Evolutionary conservation across 106 monocot species (phyloP).

Genomic region (Dioscorea dumetorum): DNA sequence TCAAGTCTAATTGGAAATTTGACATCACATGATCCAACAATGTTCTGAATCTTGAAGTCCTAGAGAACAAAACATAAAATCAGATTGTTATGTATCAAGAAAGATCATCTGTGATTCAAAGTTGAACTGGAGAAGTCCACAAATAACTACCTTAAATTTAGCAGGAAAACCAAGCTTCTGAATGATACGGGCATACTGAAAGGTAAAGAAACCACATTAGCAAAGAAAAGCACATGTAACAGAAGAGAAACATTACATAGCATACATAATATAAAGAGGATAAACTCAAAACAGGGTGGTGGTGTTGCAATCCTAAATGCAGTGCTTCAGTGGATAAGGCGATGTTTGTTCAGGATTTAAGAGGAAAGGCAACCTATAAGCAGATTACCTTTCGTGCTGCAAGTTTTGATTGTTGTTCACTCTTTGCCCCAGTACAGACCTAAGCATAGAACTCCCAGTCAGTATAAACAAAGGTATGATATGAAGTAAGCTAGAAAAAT

Average conservation of each 20-base stretch:
- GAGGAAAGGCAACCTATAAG: neutral
- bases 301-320: no score
- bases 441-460: constrained; percentile 9
- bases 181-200: constrained; percentile 93
- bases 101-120: neutral
- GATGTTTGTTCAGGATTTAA: no score
- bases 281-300: neutral
- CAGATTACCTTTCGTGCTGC: constrained; percentile 83
- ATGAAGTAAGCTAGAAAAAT: neutral
- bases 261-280: neutral
- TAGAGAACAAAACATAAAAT: constrained; percentile 13
- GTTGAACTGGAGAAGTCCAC: neutral
- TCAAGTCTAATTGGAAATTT: constrained; percentile 96
- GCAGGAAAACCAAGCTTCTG: constrained; percentile 96
- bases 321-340: no score
- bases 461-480: neutral
- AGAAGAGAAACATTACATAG: neutral
- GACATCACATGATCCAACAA: constrained; percentile 97
- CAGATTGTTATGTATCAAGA: neutral
- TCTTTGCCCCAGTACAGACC: constrained; percentile 98
- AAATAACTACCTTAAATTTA: constrained; percentile 65
- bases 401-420: constrained; percentile 94
- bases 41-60: constrained; percentile 99
- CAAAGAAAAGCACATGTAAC: neutral
- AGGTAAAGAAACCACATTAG: constrained; percentile 12